Evolutionary conservation across 2,329 filamentous ascomycete genomes (phyloP).

Genomic region (Ophiostoma piceae): DNA sequence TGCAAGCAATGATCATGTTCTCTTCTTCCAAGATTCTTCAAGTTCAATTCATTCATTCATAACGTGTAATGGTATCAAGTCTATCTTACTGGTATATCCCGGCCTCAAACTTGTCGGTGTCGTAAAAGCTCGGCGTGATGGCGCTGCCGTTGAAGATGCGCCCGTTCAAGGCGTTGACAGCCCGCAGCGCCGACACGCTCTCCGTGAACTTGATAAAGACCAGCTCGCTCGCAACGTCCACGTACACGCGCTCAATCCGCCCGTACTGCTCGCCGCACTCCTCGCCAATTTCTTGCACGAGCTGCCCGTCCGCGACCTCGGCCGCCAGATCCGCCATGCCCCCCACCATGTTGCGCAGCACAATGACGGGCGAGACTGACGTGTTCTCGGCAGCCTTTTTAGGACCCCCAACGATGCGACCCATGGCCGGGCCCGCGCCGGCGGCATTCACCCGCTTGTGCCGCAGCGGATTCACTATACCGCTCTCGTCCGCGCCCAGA

Average conservation of each 20-base stretch:
- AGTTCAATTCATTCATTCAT: background rate
- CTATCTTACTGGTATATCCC: conserved; percentile 37
- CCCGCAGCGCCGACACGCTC: conserved; percentile 77
- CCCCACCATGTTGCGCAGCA: conserved; percentile 79
- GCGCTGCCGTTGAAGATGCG: conserved; percentile 82
- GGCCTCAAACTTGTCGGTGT: conserved; percentile 73
- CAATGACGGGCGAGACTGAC: conserved; percentile 63
- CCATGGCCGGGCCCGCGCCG: conserved; percentile 62
- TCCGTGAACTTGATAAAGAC: conserved; percentile 95
- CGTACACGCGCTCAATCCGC: conserved; percentile 70
- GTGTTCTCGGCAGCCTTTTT: conserved; percentile 29
- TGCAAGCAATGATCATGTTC: too few relatives aligned
- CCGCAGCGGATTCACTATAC: conserved; percentile 80
- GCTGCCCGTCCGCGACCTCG: conserved; percentile 63
- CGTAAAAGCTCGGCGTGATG: conserved; percentile 77
- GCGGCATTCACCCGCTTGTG: conserved; percentile 83
- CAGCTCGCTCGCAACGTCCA: conserved; percentile 58
- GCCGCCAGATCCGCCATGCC: conserved; percentile 68
- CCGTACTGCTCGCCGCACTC: conserved; percentile 81
- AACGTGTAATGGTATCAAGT: background rate
- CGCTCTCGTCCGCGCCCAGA: conserved; percentile 73
- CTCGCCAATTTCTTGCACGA: conserved; percentile 93
- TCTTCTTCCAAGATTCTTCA: background rate
- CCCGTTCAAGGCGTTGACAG: conserved; percentile 83
- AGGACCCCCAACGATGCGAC: conserved; percentile 69